Base-by-base conservation (phyloP, 169 alveolate genomes). In the Cryptosporidium meleagridis region DNA sequence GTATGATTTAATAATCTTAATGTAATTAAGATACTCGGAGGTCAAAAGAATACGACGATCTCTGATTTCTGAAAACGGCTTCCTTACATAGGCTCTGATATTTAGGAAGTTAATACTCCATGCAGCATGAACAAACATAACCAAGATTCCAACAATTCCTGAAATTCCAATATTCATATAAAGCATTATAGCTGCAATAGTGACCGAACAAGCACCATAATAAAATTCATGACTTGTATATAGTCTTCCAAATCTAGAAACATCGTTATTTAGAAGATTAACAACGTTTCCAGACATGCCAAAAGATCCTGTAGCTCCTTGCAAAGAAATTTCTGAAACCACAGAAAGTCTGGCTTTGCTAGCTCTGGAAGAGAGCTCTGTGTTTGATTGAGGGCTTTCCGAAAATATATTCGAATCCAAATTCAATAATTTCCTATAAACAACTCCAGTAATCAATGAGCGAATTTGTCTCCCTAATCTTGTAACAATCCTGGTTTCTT, bases 1-100 rank as follows among this genome's bases (percentile, higher is more conserved):
- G 58, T 85, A 68, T 2, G 87, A 87, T 16, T 91, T 91, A 12
- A 91, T 86, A 23, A 85, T 67, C 48, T 85, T 70, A 21, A 85
- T 62, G 44, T 26, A 62, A 23, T 61, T 71, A 31, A 91, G 70
- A 39, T 84, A 70, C 65, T 91, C 93, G 6, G 93, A 58, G 14
- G 85, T 70, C 29, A 61, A 53, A 14, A 55, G 69, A 5, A 91
- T 71, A 21, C 93, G 59, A 44, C 61, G 53, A 52, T 91, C 93
- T 51, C 92, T 61, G 5, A 84, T 41, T 39, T 84, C 84, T 39
- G 89, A 80, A 62, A 80, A 80, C n/a, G 65, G 5, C 31, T 44
- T 41, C 26, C 89, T 61, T 65, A 45, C 80, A 44, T 16, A 44
- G 23, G 75, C 80, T 45, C 89, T 37, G 48, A 16, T 29, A 48